phyloP scores from a whole-genome alignment of 208 protist species.

The Acanthamoeba castellanii region DNA sequence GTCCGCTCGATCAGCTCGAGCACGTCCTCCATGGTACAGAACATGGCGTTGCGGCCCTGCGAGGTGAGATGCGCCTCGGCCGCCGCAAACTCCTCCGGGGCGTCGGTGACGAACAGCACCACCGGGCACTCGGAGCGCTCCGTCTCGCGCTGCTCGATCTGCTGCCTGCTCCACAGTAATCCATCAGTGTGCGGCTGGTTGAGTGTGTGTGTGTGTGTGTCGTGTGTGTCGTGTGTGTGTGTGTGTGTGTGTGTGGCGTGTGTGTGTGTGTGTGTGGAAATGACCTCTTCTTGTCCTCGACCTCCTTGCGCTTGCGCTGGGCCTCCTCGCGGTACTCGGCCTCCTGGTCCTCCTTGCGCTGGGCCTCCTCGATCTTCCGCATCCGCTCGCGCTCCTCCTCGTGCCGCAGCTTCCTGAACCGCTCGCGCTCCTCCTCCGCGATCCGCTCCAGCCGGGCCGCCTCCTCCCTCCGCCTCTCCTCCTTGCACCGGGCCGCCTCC shows the following conservation, averaged over 20 bases:
- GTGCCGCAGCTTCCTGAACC: constrained; percentile 18
- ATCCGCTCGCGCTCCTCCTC: constrained; percentile 4
- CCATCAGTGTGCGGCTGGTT: not conserved
- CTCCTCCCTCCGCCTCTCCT: not conserved
- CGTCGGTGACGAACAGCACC: not conserved
- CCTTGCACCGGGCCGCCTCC: not conserved
- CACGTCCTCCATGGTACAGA: constrained; percentile 25
- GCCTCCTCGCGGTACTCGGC: not conserved
- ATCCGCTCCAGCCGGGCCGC: not conserved
- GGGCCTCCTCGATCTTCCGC: not conserved
- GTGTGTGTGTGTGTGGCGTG: not conserved
- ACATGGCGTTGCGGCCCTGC: not conserved
- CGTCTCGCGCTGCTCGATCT: not conserved
- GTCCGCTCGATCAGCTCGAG: not conserved
- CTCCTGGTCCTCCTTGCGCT: not conserved
- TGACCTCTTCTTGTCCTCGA: constrained; percentile 20
- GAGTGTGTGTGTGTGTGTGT: not conserved
- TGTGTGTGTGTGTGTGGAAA: not conserved
- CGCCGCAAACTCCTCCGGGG: not conserved
- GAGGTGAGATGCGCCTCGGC: constrained; percentile 12
- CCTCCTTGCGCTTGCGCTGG: constrained; percentile 7
- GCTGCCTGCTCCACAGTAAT: not conserved
- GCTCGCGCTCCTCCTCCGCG: constrained; percentile 21
- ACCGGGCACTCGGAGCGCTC: not conserved
- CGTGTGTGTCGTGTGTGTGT: not conserved